Conservation (phyloP, 176 grass and related monocot species). For the Oryza coarctata region DNA sequence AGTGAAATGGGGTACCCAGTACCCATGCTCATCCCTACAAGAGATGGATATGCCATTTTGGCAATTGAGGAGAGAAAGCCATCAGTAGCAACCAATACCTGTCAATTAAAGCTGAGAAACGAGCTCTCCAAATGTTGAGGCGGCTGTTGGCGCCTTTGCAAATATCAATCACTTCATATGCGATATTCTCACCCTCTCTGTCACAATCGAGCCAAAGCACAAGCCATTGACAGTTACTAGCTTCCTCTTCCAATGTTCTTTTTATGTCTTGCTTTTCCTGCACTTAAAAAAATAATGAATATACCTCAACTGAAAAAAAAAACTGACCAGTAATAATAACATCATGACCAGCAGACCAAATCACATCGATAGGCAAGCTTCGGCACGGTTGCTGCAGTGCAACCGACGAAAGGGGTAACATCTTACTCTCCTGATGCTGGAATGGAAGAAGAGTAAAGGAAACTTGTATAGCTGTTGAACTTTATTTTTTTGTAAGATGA, state of each 20-base stretch:
- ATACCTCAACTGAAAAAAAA: slow-evolving; percentile 9
- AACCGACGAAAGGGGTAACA: slow-evolving; percentile 1
- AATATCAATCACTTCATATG: slow-evolving; percentile 89
- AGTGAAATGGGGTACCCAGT: background rate
- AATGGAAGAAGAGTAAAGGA: slow-evolving; percentile 9
- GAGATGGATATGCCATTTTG: slow-evolving; percentile 18
- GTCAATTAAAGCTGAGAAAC: slow-evolving; percentile 91
- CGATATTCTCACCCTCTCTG: slow-evolving; percentile 99
- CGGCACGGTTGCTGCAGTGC: slow-evolving; percentile 11
- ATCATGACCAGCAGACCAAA: background rate
- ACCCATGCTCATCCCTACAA: background rate
- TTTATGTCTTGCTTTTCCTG: slow-evolving; percentile 92
- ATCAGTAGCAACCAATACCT: slow-evolving; percentile 53
- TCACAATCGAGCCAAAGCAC: slow-evolving; percentile 98
- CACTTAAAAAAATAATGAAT: slow-evolving; percentile 32
- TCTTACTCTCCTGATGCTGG: background rate
- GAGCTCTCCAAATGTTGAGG: slow-evolving; percentile 92
- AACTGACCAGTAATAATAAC: slow-evolving; percentile 11
- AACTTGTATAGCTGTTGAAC: background rate
- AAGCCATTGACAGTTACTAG: slow-evolving; percentile 86
- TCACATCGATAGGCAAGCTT: background rate
- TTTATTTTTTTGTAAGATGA: background rate
- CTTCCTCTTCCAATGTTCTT: slow-evolving; percentile 89
- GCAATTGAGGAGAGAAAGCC: slow-evolving; percentile 6
- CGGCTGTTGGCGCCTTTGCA: slow-evolving; percentile 59